These are phyloP conservation scores for Pythium monospermum DNA, from an alignment of 352 stramenopile species.

Conservation along the genomic window DNA sequence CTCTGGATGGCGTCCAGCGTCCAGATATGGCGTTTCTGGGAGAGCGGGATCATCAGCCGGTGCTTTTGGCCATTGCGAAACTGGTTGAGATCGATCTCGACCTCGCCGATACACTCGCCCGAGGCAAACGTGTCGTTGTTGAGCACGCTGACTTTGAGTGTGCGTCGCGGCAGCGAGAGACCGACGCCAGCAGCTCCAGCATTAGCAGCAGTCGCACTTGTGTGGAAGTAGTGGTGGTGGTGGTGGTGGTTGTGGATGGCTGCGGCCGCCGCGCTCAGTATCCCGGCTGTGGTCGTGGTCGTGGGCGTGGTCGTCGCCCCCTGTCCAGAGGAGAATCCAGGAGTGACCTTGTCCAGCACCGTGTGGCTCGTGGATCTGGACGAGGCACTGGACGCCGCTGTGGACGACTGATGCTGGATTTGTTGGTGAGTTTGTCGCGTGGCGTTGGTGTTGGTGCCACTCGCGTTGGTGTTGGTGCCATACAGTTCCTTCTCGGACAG, in stretches of 20 bases:
- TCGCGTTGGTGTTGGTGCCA: background rate
- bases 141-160: slow-evolving; percentile 41
- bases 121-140: slow-evolving; percentile 52
- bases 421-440: too few relatives aligned
- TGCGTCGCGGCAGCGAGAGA: slow-evolving; percentile 14
- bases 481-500: slow-evolving; percentile 27
- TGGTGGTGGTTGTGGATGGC: background rate
- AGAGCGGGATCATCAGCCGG: slow-evolving; percentile 39
- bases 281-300: slow-evolving; percentile 4
- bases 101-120: slow-evolving; percentile 44
- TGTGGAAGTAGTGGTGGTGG: background rate
- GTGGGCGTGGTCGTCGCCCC: slow-evolving; percentile 11
- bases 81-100: slow-evolving; percentile 42
- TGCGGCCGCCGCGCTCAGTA: background rate
- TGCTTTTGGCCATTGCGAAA: slow-evolving; percentile 29
- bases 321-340: background rate
- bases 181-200: slow-evolving; percentile 8
- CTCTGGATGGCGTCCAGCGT: slow-evolving; percentile 41
- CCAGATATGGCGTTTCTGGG: slow-evolving; percentile 42
- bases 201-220: background rate
- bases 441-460: background rate
- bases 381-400: slow-evolving; percentile 5
- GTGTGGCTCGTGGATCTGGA: slow-evolving; percentile 16
- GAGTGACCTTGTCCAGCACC: slow-evolving; percentile 3
- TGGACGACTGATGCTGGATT: background rate